Percentiles rank a stretch among this genome's conserved stretches.
Evolutionary conservation across 371 early-diverging fungal species (phyloP).

Genomic region (Batkoa obscura): DNA sequence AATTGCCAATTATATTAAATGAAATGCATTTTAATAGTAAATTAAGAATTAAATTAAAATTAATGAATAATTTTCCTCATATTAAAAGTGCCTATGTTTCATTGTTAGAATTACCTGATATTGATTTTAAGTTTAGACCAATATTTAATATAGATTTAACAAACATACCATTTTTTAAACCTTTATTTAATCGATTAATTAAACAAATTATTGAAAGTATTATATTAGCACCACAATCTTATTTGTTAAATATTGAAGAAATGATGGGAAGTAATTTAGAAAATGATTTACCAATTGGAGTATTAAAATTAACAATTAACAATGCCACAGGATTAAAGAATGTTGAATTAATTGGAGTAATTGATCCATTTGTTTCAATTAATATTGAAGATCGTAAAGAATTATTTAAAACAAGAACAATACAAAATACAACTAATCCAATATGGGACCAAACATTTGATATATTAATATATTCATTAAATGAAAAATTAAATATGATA

Average conservation of each 20-base stretch:
- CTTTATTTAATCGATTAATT: slow-evolving; percentile 59
- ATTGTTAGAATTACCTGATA: slow-evolving; percentile 70
- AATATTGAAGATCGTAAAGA: slow-evolving; percentile 4
- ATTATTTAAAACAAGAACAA: neutral
- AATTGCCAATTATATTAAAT: slow-evolving; percentile 78
- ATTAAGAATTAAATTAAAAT: slow-evolving; percentile 57
- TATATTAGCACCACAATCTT: slow-evolving; percentile 73
- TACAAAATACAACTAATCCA: slow-evolving; percentile 25
- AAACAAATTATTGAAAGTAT: slow-evolving; percentile 50
- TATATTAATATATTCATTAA: slow-evolving; percentile 39
- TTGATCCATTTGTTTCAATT: slow-evolving; percentile 6
- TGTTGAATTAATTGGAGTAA: slow-evolving; percentile 33
- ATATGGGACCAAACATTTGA: slow-evolving; percentile 73
- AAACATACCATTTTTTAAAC: slow-evolving; percentile 16
- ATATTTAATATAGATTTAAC: neutral
- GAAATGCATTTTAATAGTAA: slow-evolving; percentile 78
- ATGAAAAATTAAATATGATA: slow-evolving; percentile 46
- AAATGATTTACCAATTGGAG: slow-evolving; percentile 46
- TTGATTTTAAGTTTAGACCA: slow-evolving; percentile 79
- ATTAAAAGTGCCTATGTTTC: slow-evolving; percentile 67
- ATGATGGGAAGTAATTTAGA: slow-evolving; percentile 51
- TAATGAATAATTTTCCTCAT: slow-evolving; percentile 72
- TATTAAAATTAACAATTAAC: slow-evolving; percentile 56
- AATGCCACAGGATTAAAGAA: slow-evolving; percentile 56
- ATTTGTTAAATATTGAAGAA: slow-evolving; percentile 60